phyloP scores from a whole-genome alignment of 345 rosid genomes.

The Kandelia obovata region DNA sequence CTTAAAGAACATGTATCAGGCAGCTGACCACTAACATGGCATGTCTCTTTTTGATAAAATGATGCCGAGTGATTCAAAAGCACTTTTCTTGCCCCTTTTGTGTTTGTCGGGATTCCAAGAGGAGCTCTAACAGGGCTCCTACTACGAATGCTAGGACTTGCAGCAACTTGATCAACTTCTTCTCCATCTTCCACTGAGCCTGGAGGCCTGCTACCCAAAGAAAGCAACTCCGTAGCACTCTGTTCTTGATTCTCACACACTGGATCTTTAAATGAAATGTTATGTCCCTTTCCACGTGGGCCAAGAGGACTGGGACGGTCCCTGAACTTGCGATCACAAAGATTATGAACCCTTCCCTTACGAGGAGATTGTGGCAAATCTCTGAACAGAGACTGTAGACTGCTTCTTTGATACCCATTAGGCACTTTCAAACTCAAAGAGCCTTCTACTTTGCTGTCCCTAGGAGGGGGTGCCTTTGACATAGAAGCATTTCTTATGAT shows the following conservation, averaged over 20 bases:
- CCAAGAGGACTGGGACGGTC: slow-evolving; percentile 55
- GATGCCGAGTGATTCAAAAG: neutral
- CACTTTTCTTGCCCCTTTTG: slow-evolving; percentile 9
- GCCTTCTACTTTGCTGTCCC: slow-evolving; percentile 28
- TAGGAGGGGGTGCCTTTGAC: slow-evolving; percentile 9
- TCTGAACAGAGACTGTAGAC: slow-evolving; percentile 40
- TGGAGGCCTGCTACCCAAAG: slow-evolving; percentile 23
- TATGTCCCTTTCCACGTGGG: slow-evolving; percentile 49
- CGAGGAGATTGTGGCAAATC: slow-evolving; percentile 54
- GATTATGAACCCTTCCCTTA: slow-evolving; percentile 41
- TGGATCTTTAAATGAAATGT: slow-evolving; percentile 34
- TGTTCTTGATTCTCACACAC: slow-evolving; percentile 16
- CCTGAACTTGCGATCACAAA: slow-evolving; percentile 38
- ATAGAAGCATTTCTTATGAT: slow-evolving; percentile 19
- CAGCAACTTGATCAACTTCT: slow-evolving; percentile 27
- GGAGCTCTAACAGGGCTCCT: slow-evolving; percentile 29
- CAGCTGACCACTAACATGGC: slow-evolving; percentile 10
- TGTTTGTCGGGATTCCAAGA: slow-evolving; percentile 17
- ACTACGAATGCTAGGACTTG: slow-evolving; percentile 17
- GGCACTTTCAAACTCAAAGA: slow-evolving; percentile 26
- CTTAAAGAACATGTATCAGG: slow-evolving; percentile 22
- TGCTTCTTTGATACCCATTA: slow-evolving; percentile 38
- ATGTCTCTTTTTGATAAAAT: slow-evolving; percentile 2
- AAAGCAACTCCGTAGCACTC: slow-evolving; percentile 25
- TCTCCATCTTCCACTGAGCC: slow-evolving; percentile 23